Conservation (phyloP, 2,329 filamentous ascomycete genomes). For the Boeremia exigua region DNA sequence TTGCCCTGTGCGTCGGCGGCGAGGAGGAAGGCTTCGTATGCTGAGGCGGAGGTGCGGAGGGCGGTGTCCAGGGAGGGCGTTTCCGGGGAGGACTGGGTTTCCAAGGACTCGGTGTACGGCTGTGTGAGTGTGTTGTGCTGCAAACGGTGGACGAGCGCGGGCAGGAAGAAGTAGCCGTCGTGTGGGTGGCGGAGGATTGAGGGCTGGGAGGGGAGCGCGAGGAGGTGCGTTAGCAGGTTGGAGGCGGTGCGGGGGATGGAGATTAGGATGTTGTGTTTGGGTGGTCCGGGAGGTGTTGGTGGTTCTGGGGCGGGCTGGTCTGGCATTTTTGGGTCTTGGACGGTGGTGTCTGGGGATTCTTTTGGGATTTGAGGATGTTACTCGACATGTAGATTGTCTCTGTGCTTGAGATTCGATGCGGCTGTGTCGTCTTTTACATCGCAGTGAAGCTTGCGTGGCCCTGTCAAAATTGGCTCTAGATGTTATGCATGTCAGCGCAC, state of each 20-base stretch:
- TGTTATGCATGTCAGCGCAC: slow-evolving; percentile 9
- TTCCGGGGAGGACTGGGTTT: slow-evolving; percentile 6
- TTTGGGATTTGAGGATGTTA: background rate
- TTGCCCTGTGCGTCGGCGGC: slow-evolving; percentile 2
- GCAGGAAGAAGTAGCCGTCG: slow-evolving; percentile 32
- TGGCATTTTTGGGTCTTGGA: background rate
- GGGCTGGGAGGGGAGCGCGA: slow-evolving; percentile 27
- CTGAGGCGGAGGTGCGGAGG: slow-evolving; percentile 12
- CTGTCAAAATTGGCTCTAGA: no score
- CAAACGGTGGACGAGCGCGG: slow-evolving; percentile 17
- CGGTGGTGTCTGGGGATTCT: background rate
- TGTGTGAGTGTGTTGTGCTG: background rate
- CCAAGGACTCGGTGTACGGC: slow-evolving; percentile 14
- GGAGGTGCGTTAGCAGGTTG: slow-evolving; percentile 28
- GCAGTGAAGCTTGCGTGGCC: no score
- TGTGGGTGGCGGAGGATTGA: slow-evolving; percentile 16
- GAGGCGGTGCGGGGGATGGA: slow-evolving; percentile 34
- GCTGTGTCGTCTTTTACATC: no score
- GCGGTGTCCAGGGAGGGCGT: slow-evolving; percentile 5
- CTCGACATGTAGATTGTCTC: background rate
- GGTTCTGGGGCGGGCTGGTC: background rate
- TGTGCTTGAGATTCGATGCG: no score
- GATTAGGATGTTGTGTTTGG: slow-evolving; percentile 25
- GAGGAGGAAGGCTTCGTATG: background rate
- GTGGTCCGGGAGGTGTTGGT: background rate